phyloP scores from a whole-genome alignment of 768 basidiomycete species.

The Mrakia frigida region DNA sequence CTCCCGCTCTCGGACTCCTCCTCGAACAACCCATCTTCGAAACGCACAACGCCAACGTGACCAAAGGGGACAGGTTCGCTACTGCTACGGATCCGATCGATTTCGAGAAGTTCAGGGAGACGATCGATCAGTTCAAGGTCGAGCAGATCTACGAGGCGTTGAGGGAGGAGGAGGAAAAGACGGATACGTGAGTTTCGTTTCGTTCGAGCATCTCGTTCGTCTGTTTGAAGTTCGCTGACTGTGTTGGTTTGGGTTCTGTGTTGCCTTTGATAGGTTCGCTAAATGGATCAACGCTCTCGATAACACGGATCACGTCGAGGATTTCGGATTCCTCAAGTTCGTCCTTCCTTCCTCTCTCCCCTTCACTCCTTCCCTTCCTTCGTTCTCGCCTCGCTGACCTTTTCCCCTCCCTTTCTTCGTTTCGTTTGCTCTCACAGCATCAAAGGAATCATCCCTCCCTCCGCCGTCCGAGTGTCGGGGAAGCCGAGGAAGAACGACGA shows the following conservation, averaged over 20 bases:
- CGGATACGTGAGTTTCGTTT: slow-evolving; percentile 73
- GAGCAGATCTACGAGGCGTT: slow-evolving; percentile 79
- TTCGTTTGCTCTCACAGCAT: slow-evolving; percentile 58
- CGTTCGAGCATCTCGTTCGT: not conserved
- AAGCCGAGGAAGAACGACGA: slow-evolving; percentile 41
- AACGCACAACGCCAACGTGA: slow-evolving; percentile 46
- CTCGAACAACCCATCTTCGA: slow-evolving; percentile 59
- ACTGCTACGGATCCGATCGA: slow-evolving; percentile 54
- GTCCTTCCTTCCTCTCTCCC: not conserved
- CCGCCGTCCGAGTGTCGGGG: slow-evolving; percentile 58
- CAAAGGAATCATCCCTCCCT: slow-evolving; percentile 67
- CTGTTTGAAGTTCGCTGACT: not conserved
- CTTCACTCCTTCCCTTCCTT: not conserved
- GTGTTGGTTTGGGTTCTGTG: not conserved
- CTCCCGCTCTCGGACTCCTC: slow-evolving; percentile 87
- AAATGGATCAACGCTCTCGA: slow-evolving; percentile 42
- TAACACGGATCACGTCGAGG: slow-evolving; percentile 43
- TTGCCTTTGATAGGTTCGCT: slow-evolving; percentile 35
- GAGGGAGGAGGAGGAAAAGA: slow-evolving; percentile 72
- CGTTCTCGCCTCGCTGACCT: not conserved
- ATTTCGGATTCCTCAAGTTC: slow-evolving; percentile 50
- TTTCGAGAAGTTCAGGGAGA: slow-evolving; percentile 60
- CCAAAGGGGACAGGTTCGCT: slow-evolving; percentile 32
- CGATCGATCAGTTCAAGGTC: slow-evolving; percentile 77
- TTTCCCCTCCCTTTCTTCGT: not conserved